Base-by-base conservation (phyloP, 768 basidiomycete species). In the Collybiopsis confluens region DNA sequence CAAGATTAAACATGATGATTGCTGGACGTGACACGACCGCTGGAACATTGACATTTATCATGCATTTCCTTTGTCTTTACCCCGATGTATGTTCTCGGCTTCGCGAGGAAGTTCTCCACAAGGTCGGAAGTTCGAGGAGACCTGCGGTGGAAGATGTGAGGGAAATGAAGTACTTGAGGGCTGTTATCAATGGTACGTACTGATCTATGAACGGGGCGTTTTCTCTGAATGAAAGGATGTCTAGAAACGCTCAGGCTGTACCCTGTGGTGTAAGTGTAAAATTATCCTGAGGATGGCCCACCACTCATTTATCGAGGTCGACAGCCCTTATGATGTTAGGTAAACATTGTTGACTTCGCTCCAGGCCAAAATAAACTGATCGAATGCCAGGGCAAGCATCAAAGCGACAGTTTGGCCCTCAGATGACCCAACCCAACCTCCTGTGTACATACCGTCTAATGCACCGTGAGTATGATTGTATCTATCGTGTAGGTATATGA, bases 111-210 rank as follows among this genome's bases (percentile, higher is more conserved):
- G 74, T 88, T 44, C 63, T 81, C 5, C 61, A 63, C 30, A 75
- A 75, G 35, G 72, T 86, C 7, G 83, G 84, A 0, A 61, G 67
- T 0, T 69, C 67, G 1, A 69, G 71, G 1, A 69, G 73, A 8
- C 85, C 83, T 3, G 74, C 75, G 2, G 76, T 76, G 45, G 78
- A 81, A 38, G 77, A 82, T 58, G 75, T 86, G 58, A 70, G 71
- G 27, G 79, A 80, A 2, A 81, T 86, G 80, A 84, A 80, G 62
- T 86, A 79, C 57, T 64, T 86, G 10, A 70, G 81, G 20, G 85
- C 85, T 1, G 81, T 86, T 21, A 76, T 86, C 46, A 85, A 86
- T 57, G 83, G 83, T 83, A 20, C 9, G 68, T 47, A 2, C 4
- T 4, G n/a, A 15, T 50, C 27, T 43, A 1, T 23, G 40, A 18